A percentile compares a stretch with the other conserved stretches of the same genome.
Conservation (phyloP, 441 rosid species). For the Macaranga tanarius region DNA sequence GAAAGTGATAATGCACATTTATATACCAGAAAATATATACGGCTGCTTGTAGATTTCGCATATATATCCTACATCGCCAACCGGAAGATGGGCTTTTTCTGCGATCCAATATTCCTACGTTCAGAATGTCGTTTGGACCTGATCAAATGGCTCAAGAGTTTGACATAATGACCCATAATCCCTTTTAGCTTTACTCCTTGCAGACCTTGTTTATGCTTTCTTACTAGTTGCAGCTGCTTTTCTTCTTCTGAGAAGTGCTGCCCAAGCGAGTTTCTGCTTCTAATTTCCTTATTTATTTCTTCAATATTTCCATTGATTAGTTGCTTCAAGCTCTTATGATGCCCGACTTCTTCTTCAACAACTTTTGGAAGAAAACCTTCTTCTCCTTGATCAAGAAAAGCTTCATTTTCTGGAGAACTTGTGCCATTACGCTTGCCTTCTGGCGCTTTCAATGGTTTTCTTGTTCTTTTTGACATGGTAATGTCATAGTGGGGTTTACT, state of each 20-base stretch:
- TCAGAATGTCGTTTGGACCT: constrained; percentile 46
- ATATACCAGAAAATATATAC: background rate
- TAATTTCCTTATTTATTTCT: constrained; percentile 30
- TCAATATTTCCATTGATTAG: constrained; percentile 29
- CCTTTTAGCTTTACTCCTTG: constrained; percentile 48
- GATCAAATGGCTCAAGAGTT: constrained; percentile 53
- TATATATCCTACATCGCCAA: constrained; percentile 24
- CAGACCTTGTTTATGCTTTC: constrained; percentile 32
- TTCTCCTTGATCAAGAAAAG: background rate
- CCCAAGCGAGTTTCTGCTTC: constrained; percentile 44
- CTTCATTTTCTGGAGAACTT: constrained; percentile 18
- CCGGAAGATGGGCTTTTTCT: constrained; percentile 30
- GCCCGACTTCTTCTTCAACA: constrained; percentile 15
- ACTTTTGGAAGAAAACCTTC: constrained; percentile 5
- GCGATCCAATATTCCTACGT: constrained; percentile 16
- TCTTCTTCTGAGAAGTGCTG: constrained; percentile 54
- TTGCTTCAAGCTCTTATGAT: constrained; percentile 59
- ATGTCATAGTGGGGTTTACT: constrained; percentile 50
- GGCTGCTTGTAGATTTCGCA: no score
- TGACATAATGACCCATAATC: constrained; percentile 58
- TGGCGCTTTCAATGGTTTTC: constrained; percentile 43
- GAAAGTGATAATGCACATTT: background rate
- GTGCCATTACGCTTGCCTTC: constrained; percentile 18
- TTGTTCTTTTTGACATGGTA: constrained; percentile 61
- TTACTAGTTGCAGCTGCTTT: constrained; percentile 48